Base-by-base conservation (phyloP, 2,329 filamentous ascomycete genomes). In the Pseudopyrenochaeta lycopersici region DNA sequence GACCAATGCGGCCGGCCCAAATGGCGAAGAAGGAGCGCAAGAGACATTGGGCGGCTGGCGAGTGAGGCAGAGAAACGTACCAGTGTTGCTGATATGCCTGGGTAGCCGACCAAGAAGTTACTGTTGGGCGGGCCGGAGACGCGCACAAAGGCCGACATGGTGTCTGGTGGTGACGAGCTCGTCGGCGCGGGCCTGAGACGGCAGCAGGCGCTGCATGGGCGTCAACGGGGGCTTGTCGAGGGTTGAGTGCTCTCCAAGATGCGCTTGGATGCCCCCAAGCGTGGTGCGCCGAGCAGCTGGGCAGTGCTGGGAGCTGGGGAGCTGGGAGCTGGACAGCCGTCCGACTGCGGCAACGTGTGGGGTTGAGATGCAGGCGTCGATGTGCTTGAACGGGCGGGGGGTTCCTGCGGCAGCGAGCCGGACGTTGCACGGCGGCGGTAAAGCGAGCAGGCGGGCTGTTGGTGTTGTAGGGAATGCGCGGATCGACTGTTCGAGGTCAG, bases 81-180 rank as follows among this genome's bases (percentile, higher is more conserved):
- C 86, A 97, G 79, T 32, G 95, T 99, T 71, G 95, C 95, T 50
- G 94, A 97, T 77, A 99, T 98, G 67, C 95, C 95, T 50, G 95
- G 95, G 78, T 98, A 99, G 68, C 95, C 95, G 67, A 98, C 92
- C 62, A 98, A 84, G 75, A 97, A 97, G 80, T 91, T 95, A 80
- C 92, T 95, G 80, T 99, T 99, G 68, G 95, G 93, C 75, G 93
- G 93, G 75, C 95, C 95, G 66, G 92, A 96, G 80, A 99, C 92
- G 84, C 95, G 90, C 81, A 99, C 95, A 78, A 91, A 91, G 76
- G 90, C 90, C 78, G 89, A 85, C 74, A 77, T 77, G 71, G 62
- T 70, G 47, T 61, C 67, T 68, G 56, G 62, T 42, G 55, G 47
- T 55, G 52, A 63, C 59, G 63, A 55, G 46, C 44, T 67, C 52